Conservation (phyloP, 805 yeast species). For the Trichomonascus vanleenenianus region DNA sequence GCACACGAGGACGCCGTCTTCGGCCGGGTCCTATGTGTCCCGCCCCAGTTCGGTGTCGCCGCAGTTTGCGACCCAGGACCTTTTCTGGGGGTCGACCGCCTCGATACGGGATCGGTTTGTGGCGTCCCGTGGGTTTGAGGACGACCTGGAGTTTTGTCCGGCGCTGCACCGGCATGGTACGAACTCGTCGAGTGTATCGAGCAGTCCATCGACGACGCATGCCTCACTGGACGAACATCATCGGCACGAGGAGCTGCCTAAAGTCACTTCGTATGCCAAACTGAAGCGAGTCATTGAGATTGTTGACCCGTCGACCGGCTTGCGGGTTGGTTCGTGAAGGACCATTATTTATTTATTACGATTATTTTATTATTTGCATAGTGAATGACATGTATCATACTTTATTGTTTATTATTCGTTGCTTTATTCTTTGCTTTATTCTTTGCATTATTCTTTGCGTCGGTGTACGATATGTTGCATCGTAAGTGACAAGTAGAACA, state of each 20-base stretch:
- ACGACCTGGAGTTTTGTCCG: slow-evolving; percentile 67
- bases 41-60: slow-evolving; percentile 28
- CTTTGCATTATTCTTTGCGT: too few species aligned
- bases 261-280: slow-evolving; percentile 5
- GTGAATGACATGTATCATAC: background rate
- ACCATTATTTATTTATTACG: slow-evolving; percentile 1
- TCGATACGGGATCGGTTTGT: slow-evolving; percentile 35
- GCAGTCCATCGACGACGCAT: background rate
- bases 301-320: slow-evolving; percentile 47
- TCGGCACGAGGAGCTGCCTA: background rate
- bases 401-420: background rate
- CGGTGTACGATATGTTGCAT: too few species aligned
- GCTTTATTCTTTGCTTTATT: too few species aligned
- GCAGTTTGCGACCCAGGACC: slow-evolving; percentile 19
- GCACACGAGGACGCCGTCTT: slow-evolving; percentile 2
- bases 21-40: slow-evolving; percentile 8
- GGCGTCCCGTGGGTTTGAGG: slow-evolving; percentile 63
- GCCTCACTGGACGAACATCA: background rate
- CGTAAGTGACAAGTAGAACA: too few species aligned
- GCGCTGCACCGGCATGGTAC: slow-evolving; percentile 17
- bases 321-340: slow-evolving; percentile 18
- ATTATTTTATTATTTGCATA: background rate
- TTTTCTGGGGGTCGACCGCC: slow-evolving; percentile 5
- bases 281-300: slow-evolving; percentile 37
- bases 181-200: background rate